These are phyloP conservation scores for Neofusicoccum parvum DNA, from an alignment of 2,329 filamentous ascomycete species.

Conservation along the genomic window DNA sequence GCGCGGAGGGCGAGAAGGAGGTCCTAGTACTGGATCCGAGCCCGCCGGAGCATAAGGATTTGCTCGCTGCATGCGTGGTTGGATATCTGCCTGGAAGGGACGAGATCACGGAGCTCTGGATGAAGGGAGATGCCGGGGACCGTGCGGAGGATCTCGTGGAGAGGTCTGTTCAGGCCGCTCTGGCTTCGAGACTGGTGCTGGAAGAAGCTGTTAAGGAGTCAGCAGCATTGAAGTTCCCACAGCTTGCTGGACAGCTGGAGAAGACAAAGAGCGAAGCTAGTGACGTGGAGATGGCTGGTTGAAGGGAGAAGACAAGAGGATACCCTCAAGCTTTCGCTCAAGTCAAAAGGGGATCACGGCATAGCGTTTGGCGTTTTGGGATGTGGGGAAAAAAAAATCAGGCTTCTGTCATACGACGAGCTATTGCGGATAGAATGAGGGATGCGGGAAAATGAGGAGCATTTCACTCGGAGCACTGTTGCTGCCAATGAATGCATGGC, in stretches of 20 bases:
- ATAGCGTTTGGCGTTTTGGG: slow-evolving; percentile 16
- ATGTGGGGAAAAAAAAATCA: neutral
- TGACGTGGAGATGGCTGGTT: slow-evolving; percentile 20
- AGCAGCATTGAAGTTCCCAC: slow-evolving; percentile 35
- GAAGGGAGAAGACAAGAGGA: neutral
- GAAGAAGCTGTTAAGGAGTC: slow-evolving; percentile 62
- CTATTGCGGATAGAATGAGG: neutral
- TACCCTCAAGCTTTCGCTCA: neutral
- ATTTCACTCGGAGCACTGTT: too few species aligned
- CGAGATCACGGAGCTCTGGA: slow-evolving; percentile 93
- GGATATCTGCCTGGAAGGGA: slow-evolving; percentile 85
- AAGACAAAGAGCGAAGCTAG: neutral
- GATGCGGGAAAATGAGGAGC: neutral
- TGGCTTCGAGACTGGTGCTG: slow-evolving; percentile 61
- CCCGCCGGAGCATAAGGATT: slow-evolving; percentile 74
- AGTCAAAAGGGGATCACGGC: neutral
- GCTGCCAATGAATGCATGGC: too few species aligned
- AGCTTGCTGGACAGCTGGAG: neutral
- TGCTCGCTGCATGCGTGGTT: slow-evolving; percentile 84
- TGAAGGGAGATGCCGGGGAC: slow-evolving; percentile 69
- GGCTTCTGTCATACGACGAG: neutral
- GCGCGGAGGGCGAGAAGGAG: slow-evolving; percentile 28
- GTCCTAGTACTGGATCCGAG: slow-evolving; percentile 72
- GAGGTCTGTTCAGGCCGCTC: slow-evolving; percentile 64
- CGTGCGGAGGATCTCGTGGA: slow-evolving; percentile 60